Percentiles rank a stretch among this genome's conserved stretches.
Evolutionary conservation across 331 rosid genomes (phyloP).

Genomic region (Quercus tomentella): DNA sequence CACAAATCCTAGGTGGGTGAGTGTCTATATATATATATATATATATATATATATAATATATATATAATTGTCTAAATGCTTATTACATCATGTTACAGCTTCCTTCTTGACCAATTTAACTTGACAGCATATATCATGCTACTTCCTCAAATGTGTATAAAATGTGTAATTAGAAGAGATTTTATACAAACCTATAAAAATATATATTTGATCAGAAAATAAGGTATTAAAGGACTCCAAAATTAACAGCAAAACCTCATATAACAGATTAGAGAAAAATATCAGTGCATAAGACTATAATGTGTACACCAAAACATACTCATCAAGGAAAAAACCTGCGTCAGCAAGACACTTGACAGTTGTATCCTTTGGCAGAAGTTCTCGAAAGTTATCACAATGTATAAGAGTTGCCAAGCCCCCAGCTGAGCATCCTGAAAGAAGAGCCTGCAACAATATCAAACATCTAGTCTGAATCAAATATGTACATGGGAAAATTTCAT

Average conservation of each 20-base stretch:
- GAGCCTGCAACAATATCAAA: constrained; percentile 54
- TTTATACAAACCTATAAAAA: no score
- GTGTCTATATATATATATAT: no score
- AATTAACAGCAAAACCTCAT: background rate
- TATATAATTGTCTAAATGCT: background rate
- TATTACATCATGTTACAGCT: background rate
- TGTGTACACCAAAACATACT: constrained; percentile 55
- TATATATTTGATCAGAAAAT: background rate
- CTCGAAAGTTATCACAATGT: constrained; percentile 78
- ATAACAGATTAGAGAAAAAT: background rate
- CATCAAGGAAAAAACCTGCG: constrained; percentile 94
- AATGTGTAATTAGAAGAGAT: background rate
- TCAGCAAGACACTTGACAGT: constrained; percentile 88
- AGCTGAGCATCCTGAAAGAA: constrained; percentile 96
- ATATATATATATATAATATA: background rate
- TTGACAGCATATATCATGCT: background rate
- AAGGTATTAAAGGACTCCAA: background rate
- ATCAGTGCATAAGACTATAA: constrained; percentile 10
- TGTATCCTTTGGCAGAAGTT: constrained; percentile 48
- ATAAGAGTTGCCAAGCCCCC: constrained; percentile 93
- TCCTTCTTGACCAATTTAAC: background rate
- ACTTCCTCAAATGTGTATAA: background rate
- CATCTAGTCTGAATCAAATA: background rate
- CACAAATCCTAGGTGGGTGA: background rate
- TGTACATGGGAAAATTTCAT: no score